These are phyloP conservation scores for Aspergillus amoenus DNA, from an alignment of 2,329 filamentous ascomycete genomes.

Conservation along the genomic window DNA sequence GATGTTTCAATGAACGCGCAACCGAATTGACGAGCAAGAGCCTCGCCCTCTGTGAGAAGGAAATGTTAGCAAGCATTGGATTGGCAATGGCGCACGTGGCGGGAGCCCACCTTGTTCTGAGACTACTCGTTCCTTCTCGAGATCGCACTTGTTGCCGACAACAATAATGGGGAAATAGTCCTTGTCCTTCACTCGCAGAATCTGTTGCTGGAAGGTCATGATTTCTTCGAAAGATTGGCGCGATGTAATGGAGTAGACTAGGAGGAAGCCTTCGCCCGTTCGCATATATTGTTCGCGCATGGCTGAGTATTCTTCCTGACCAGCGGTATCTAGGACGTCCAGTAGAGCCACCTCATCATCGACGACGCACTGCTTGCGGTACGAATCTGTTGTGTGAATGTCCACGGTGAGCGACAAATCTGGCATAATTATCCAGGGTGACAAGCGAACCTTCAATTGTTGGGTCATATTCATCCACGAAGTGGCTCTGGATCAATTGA, in stretches of 20 bases:
- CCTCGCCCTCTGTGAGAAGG: constrained; percentile 72
- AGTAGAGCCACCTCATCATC: constrained; percentile 97
- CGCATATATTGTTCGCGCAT: constrained; percentile 99
- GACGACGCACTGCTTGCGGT: constrained; percentile 99
- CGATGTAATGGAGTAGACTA: constrained; percentile 98
- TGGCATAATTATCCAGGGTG: constrained; percentile 16
- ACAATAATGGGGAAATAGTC: constrained; percentile 99
- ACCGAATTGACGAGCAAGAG: constrained; percentile 79
- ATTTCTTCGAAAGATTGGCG: constrained; percentile 98
- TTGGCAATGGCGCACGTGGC: neutral
- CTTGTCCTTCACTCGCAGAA: constrained; percentile 97
- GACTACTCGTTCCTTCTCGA: constrained; percentile 88
- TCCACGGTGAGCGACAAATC: constrained; percentile 17
- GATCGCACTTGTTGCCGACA: constrained; percentile 98
- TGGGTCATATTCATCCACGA: constrained; percentile 98
- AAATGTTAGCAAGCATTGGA: constrained; percentile 3
- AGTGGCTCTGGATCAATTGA: constrained; percentile 92
- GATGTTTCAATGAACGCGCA: constrained; percentile 99
- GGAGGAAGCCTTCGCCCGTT: constrained; percentile 94
- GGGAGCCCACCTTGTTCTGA: constrained; percentile 75
- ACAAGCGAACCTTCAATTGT: constrained; percentile 80
- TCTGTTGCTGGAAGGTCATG: constrained; percentile 97
- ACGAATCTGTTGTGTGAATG: constrained; percentile 68
- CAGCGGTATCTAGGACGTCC: constrained; percentile 96
- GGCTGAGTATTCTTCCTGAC: constrained; percentile 98